Base-by-base conservation (phyloP, 75 land plant genomes). In the Sequoiadendron giganteum region DNA sequence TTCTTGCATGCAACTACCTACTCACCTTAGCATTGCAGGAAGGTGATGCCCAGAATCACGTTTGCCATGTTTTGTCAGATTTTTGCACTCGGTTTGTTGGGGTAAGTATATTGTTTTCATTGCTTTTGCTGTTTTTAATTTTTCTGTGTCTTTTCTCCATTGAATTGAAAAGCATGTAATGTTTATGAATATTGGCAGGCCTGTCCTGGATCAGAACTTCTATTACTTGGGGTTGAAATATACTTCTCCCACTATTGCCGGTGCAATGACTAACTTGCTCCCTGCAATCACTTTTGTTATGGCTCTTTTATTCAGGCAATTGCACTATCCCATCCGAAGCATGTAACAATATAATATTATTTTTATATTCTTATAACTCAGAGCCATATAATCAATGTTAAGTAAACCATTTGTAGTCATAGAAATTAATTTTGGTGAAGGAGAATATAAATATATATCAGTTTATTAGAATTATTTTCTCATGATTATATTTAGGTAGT, bases 211-310 rank as follows among this genome's bases (percentile, higher is more conserved):
- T 68, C 92, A 88, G 49, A 72, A 87, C 47, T 86, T 84, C 77
- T 90, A 88, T 78, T 90, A 88, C 34, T 38, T 89, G 18, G 91
- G 89, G 38, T 83, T 88, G 52, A 90, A 87, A 55, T 87, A 49
- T 38, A 90, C 89, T 4, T 90, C 89, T 28, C 78, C 89, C 3
- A 91, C 86, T 45, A 90, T 88, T 81, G 75, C 92, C 10, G 86
- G 89, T 72, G 94, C 94, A 58, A 91, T 93, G 91, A 87, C 88
- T 79, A 93, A 93, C 85, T 61, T 91, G 56, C 85, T 91, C 10
- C 94, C 94, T 30, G 93, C 92, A 32, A 82, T 90, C 75, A 93
- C 94, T 30, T 93, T 91, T 58, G 81, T 93, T 10, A 88, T 93
- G 87, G 94, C 94, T 25, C 78, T 87, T 34, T 21, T 93, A 5